Evolutionary conservation across 129 eudicot genomes (phyloP).

Genomic region (Chrysanthemum lavandulifolium): DNA sequence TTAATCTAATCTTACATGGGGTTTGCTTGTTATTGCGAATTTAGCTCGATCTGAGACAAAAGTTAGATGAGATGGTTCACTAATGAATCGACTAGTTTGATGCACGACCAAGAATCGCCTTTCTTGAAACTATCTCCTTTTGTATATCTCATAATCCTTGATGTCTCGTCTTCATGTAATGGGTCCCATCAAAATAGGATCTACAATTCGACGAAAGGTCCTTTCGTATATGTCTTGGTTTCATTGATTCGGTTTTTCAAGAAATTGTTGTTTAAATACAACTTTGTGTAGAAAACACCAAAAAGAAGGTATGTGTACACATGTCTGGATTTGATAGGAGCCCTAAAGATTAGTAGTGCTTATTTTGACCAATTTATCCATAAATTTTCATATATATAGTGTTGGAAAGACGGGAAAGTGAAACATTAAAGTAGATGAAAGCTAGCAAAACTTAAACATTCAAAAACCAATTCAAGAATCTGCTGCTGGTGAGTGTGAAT

Average conservation of each 20-base stretch:
- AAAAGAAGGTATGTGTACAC: too few species aligned
- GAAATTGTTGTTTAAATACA: neutral
- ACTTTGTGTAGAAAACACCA: too few species aligned
- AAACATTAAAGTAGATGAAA: too few species aligned
- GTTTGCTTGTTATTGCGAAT: conserved; percentile 37
- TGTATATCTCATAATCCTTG: neutral
- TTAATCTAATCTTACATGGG: neutral
- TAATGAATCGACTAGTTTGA: conserved; percentile 25
- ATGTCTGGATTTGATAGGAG: too few species aligned
- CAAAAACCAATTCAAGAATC: too few species aligned
- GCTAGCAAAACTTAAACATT: too few species aligned
- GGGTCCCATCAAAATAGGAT: neutral
- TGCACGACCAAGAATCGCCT: neutral
- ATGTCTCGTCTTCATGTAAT: neutral
- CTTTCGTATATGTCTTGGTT: conserved; percentile 10
- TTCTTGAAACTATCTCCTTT: conserved; percentile 7
- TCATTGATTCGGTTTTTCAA: neutral
- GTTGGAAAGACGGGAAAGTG: too few species aligned
- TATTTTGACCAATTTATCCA: too few species aligned
- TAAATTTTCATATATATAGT: too few species aligned
- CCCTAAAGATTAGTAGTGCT: too few species aligned
- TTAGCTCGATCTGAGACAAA: conserved; percentile 88
- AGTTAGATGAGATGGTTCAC: conserved; percentile 75
- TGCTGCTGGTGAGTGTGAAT: too few species aligned
- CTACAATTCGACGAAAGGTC: neutral